Conservation (phyloP, 805 yeast genomes). For the Ogataea siamensis region DNA sequence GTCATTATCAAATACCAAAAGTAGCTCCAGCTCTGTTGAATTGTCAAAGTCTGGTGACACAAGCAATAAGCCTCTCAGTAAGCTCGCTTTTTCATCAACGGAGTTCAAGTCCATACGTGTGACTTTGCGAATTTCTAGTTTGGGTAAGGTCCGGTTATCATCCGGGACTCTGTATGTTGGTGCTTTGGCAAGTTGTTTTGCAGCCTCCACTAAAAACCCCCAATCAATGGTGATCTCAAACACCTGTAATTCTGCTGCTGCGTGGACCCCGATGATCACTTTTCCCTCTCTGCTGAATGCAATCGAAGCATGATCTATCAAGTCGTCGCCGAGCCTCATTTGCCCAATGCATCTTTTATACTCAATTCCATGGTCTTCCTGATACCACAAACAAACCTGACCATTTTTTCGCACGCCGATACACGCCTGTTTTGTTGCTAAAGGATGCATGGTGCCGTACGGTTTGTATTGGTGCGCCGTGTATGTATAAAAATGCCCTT, state of each 20-base stretch:
- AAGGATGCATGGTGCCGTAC: constrained; percentile 65
- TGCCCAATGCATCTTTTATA: constrained; percentile 40
- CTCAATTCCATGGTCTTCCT: constrained; percentile 60
- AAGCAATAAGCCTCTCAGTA: constrained; percentile 38
- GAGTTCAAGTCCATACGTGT: constrained; percentile 30
- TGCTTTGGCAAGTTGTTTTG: constrained; percentile 42
- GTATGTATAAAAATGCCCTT: constrained; percentile 44
- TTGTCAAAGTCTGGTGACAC: constrained; percentile 45
- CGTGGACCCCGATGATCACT: constrained; percentile 43
- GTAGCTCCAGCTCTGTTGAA: constrained; percentile 44
- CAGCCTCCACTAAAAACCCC: constrained; percentile 51
- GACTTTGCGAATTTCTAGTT: constrained; percentile 35
- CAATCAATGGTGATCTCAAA: constrained; percentile 49
- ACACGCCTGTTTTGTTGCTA: constrained; percentile 66
- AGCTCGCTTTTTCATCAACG: constrained; percentile 28
- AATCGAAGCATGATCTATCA: constrained; percentile 41
- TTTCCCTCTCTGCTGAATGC: constrained; percentile 51
- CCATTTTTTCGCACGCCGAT: constrained; percentile 66
- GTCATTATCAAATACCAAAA: constrained; percentile 41
- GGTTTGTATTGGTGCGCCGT: constrained; percentile 59
- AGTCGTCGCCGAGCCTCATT: constrained; percentile 32
- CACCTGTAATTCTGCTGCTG: constrained; percentile 37
- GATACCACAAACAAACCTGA: constrained; percentile 56
- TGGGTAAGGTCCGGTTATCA: constrained; percentile 42
- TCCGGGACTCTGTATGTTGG: constrained; percentile 53